Percentiles rank a stretch among this genome's conserved stretches.
phyloP scores from a whole-genome alignment of 257 asterid genomes.

The Nicotiana obtusifolia region DNA sequence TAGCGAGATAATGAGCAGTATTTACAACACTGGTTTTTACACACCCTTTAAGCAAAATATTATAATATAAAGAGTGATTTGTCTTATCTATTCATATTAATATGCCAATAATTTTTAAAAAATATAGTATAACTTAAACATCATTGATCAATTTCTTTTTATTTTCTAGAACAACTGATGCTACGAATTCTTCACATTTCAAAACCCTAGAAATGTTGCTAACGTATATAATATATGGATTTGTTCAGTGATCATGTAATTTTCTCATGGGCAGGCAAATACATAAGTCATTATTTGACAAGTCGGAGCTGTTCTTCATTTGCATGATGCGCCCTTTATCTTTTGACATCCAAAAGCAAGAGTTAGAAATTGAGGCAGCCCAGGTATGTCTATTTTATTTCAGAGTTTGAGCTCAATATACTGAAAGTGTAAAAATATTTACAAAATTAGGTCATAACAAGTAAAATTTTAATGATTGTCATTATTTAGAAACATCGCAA shows the following conservation, averaged over 20 bases:
- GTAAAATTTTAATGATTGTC: not conserved
- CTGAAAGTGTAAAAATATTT: not conserved
- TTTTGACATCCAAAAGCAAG: slow-evolving; percentile 57
- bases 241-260: not conserved
- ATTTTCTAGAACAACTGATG: not conserved
- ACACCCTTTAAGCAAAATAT: too few species aligned
- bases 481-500: not conserved
- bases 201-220: not conserved
- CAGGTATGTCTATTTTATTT: slow-evolving; percentile 34
- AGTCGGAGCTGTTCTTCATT: slow-evolving; percentile 54
- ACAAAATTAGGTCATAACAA: not conserved
- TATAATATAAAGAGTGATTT: too few species aligned
- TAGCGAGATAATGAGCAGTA: too few species aligned
- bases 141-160: too few species aligned
- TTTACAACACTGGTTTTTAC: too few species aligned
- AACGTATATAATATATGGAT: not conserved
- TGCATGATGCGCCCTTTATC: slow-evolving; percentile 67
- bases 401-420: not conserved
- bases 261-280: slow-evolving; percentile 39
- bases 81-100: too few species aligned
- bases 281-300: slow-evolving; percentile 52
- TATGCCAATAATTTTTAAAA: too few species aligned
- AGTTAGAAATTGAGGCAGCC: slow-evolving; percentile 70
- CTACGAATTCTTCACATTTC: not conserved
- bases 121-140: too few species aligned